Evolutionary conservation across 2,329 filamentous ascomycete species (phyloP).

Genomic region (Pseudocercospora pini-densiflorae): DNA sequence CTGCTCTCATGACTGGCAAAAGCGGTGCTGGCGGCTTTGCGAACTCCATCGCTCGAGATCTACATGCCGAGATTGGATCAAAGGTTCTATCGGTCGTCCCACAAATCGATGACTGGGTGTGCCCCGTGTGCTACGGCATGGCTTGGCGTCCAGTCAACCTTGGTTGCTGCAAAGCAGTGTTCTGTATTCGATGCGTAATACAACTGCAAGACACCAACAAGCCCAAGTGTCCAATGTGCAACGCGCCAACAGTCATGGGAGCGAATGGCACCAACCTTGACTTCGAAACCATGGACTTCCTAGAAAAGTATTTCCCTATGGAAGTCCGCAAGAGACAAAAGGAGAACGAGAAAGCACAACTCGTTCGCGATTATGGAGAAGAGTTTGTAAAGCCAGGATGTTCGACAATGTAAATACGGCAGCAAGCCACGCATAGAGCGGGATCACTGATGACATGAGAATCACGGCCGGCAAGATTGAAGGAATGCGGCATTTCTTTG

Average conservation of each 20-base stretch:
- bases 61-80: constrained; percentile 74
- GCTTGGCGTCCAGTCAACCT: constrained; percentile 82
- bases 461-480: neutral
- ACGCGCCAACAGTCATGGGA: constrained; percentile 70
- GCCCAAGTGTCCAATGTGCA: constrained; percentile 78
- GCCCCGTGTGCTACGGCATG: constrained; percentile 78
- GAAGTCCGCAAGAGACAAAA: constrained; percentile 65
- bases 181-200: constrained; percentile 83
- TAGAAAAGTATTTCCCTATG: constrained; percentile 78
- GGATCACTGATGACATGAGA: neutral
- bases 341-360: constrained; percentile 76
- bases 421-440: constrained; percentile 4
- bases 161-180: constrained; percentile 71
- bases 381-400: constrained; percentile 40
- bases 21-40: constrained; percentile 68
- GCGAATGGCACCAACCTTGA: constrained; percentile 74
- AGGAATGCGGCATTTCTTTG: neutral
- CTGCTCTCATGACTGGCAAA: constrained; percentile 46
- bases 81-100: constrained; percentile 76
- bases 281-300: constrained; percentile 66
- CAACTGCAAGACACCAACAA: constrained; percentile 71
- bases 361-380: constrained; percentile 51
- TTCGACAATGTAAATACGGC: constrained; percentile 37
- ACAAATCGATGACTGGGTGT: constrained; percentile 82
- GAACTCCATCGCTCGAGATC: constrained; percentile 71